Evolutionary conservation across 2,329 filamentous ascomycete species (phyloP), one percentile per base, ranked within the genome.

Genomic region (Ophiocordyceps camponoti-floridani): DNA sequence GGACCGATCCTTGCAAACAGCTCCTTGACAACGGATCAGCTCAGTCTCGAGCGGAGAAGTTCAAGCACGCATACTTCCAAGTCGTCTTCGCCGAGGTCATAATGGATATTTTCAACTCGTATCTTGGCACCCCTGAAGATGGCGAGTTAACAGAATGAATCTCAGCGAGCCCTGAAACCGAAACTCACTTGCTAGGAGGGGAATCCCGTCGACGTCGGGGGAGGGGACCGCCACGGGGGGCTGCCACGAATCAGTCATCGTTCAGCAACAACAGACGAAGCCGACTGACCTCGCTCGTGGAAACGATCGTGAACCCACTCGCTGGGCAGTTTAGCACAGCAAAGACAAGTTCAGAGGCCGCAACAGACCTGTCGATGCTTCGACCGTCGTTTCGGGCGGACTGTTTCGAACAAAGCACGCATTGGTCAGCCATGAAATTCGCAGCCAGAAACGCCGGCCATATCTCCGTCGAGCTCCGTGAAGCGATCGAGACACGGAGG

Each of bases 241-340:
- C 63, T 65, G 48, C 18, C 28, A 26, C 26, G 41, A 10, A 38
- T 18, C 26, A 28, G 26, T 7, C 40, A 19, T 2, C 12, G 40
- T 9, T 14, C n/a, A 13, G n/a, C 9, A 12, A 40, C 16, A 12
- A 9, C 23, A 30, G 9, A 26, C 5, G 8, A 19, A 31, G n/a
- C 40, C 40, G 47, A 45, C 58, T 56, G 66, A 73, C 79, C 72
- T 60, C 80, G 74, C 56, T 85, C 84, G 61, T 91, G 84, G 60
- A 78, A 94, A 59, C 79, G 84, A 66, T 94, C 85, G 61, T 95
- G 88, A 53, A 94, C 85, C 88, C 88, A 95, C 69, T 94, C 87
- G 58, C 85, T 85, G 50, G 4, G 14, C 4, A 13, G 26, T 31
- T 46, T 23, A 40, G 35, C 40, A 23, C 45, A 53, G 62, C 48